Conservation (phyloP, 2,329 filamentous ascomycete species). For the Pseudogymnoascus sp. region DNA sequence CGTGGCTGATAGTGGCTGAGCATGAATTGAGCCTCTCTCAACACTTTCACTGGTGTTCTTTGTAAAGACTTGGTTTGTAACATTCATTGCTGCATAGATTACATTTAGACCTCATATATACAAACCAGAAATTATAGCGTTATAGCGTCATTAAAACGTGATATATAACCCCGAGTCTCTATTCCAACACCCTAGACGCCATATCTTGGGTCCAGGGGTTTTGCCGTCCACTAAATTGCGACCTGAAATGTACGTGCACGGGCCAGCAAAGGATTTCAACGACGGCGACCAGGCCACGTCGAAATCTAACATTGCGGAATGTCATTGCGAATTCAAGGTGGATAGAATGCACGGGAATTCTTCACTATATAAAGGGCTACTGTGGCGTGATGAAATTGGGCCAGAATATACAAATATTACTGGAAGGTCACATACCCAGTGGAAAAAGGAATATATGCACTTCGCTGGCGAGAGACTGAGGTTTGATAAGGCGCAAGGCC, state of each 20-base stretch:
- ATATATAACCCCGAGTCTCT: not conserved
- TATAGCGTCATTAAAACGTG: not conserved
- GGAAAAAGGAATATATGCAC: not conserved
- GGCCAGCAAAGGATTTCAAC: conserved; percentile 1
- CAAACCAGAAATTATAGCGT: not conserved
- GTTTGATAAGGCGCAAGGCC: not conserved
- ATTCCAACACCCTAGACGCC: not conserved
- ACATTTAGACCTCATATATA: not conserved
- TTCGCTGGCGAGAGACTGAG: not conserved
- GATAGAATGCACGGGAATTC: not conserved
- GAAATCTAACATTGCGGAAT: not conserved
- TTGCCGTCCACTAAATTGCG: conserved; percentile 1
- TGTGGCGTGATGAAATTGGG: not conserved
- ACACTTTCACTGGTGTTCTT: not conserved
- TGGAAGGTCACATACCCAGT: not conserved
- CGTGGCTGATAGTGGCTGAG: not conserved
- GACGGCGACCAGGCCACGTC: not conserved
- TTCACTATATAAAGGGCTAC: not conserved
- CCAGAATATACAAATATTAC: not conserved
- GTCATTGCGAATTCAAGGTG: not conserved
- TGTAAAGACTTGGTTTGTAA: not conserved
- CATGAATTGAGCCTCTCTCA: not conserved
- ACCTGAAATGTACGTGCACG: not conserved
- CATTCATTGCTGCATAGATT: not conserved
- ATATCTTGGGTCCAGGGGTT: conserved; percentile 5